Evolutionary conservation across 2,329 filamentous ascomycete species (phyloP), one percentile per base, ranked within the genome.

Genomic region (Zalaria sp.): DNA sequence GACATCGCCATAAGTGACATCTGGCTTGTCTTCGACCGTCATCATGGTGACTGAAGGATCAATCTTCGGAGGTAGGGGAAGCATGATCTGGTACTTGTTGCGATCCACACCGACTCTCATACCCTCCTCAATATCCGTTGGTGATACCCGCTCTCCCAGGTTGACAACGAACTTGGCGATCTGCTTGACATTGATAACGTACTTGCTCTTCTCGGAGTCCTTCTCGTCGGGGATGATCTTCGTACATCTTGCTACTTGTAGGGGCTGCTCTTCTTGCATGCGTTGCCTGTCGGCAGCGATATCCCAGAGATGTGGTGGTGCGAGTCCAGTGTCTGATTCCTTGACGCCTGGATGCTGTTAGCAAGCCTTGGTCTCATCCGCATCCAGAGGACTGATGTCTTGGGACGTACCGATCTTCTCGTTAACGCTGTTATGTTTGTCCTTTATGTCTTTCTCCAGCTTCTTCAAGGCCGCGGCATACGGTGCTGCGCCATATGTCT

Each of bases 111-210:
- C 91, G 47, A 98, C 91, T 52, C 91, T 80, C 91, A 98, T 98
- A 50, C 91, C 91, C 65, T 98, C 91, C 60, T 98, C 91, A 56
- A 98, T 98, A 77, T 98, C 91, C 52, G 91, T 96, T 39, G 91
- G 91, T 58, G 84, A 93, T 53, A 98, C 91, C 49, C 91, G 82
- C 60, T 98, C 91, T 54, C 91, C 91, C 40, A 98, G 77, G 65
- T 95, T 91, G 51, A 98, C 91, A 39, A 98, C 91, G 57, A 98
- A 98, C 68, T 98, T 98, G 57, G 91, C 91, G 57, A 98, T 98
- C 66, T 98, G 91, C 73, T 98, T 98, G 54, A 98, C 89, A 66
- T 98, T 98, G 75, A 98, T 98, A 57, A 98, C 88, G 70, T 98
- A 98, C 79, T 96, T 98, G 77, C 83, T 93, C 77, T 98, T 98